Conservation (phyloP, 208 protist species). For the Wallacemonas sp. region DNA sequence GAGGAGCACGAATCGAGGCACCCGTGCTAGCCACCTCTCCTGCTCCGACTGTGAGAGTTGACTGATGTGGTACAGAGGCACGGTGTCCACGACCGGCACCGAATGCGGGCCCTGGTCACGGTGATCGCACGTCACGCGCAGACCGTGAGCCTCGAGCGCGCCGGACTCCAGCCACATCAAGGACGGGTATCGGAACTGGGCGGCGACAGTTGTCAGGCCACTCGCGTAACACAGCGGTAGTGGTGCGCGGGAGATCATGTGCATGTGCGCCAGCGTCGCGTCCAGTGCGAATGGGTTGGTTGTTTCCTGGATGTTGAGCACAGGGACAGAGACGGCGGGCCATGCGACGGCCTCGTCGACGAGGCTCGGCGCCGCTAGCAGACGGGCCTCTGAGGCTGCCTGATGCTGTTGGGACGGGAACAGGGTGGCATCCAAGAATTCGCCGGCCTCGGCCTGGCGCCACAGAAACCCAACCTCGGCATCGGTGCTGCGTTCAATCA, state of each 20-base stretch:
- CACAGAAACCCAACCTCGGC: conserved; percentile 13
- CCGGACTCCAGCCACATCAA: conserved; percentile 56
- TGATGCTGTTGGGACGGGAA: conserved; percentile 14
- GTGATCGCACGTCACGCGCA: conserved; percentile 5
- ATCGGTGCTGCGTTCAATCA: conserved; percentile 11
- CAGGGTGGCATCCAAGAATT: conserved; percentile 45
- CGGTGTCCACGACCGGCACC: conserved; percentile 28
- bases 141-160: neutral
- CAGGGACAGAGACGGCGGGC: conserved; percentile 15
- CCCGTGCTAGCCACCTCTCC: conserved; percentile 22
- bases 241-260: conserved; percentile 29
- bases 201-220: conserved; percentile 71
- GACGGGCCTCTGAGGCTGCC: too few species aligned
- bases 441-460: conserved; percentile 24
- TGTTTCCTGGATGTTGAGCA: conserved; percentile 82
- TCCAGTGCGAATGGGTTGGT: conserved; percentile 81
- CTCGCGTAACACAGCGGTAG: conserved; percentile 37
- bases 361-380: too few species aligned
- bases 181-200: conserved; percentile 76
- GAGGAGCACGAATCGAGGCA: conserved; percentile 42
- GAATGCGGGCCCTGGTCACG: conserved; percentile 32
- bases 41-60: conserved; percentile 45
- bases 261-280: conserved; percentile 41
- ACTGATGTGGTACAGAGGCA: conserved; percentile 61
- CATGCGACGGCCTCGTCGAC: neutral